phyloP scores from a whole-genome alignment of 768 basidiomycete species.

The Leccinum obscurum region DNA sequence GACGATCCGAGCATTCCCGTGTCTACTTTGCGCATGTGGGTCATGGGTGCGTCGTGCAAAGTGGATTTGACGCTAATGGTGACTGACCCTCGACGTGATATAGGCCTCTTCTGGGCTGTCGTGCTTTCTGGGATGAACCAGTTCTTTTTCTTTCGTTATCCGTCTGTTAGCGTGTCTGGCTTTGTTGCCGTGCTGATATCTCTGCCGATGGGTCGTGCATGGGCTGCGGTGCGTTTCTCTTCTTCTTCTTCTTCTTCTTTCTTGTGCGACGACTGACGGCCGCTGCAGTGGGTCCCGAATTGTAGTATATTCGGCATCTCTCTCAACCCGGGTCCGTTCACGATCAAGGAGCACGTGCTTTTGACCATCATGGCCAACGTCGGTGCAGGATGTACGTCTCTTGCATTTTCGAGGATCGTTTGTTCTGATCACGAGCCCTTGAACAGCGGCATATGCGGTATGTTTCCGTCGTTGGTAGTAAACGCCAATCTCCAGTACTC shows the following conservation, averaged over 20 bases:
- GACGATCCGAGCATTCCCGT: constrained; percentile 68
- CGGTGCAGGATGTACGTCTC: constrained; percentile 28
- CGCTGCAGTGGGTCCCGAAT: constrained; percentile 45
- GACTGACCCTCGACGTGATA: background rate
- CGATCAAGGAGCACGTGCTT: constrained; percentile 71
- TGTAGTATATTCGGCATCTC: constrained; percentile 56
- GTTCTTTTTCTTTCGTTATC: constrained; percentile 75
- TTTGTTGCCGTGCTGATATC: constrained; percentile 70
- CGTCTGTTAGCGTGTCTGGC: constrained; percentile 39
- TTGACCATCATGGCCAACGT: constrained; percentile 68
- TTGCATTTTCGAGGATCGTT: background rate
- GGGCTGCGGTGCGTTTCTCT: constrained; percentile 42
- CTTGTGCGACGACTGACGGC: background rate
- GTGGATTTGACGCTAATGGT: background rate
- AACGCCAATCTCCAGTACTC: background rate
- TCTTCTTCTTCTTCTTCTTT: too few relatives aligned
- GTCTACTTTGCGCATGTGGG: constrained; percentile 59
- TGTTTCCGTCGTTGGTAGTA: background rate
- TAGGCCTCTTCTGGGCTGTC: constrained; percentile 49
- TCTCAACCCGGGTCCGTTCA: constrained; percentile 74
- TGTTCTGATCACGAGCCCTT: background rate
- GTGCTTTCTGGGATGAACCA: constrained; percentile 77
- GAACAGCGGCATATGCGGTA: constrained; percentile 48
- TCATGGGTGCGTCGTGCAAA: constrained; percentile 40
- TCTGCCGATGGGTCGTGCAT: constrained; percentile 66